Conservation (phyloP, 345 rosid genomes). For the Populus tremula region DNA sequence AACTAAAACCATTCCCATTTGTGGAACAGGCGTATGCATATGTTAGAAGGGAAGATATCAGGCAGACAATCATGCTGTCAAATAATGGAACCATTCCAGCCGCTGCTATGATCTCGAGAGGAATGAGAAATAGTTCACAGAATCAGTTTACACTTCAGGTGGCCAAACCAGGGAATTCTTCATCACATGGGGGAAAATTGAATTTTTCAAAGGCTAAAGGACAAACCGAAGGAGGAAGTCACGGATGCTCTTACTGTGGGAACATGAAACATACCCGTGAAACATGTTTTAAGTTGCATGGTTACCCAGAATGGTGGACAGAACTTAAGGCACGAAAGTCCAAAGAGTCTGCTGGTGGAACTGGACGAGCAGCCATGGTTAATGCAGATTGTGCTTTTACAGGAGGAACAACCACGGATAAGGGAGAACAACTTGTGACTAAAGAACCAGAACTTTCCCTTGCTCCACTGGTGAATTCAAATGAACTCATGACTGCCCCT, state of each 20-base stretch:
- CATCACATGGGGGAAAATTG: rapidly evolving
- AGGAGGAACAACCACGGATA: too few species aligned
- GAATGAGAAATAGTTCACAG: neutral
- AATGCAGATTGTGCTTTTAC: too few species aligned
- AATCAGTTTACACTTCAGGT: too few species aligned
- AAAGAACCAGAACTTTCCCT: neutral
- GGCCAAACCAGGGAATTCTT: too few species aligned
- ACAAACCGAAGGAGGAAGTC: neutral
- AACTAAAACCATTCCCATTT: neutral
- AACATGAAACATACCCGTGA: neutral
- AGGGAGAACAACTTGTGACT: too few species aligned
- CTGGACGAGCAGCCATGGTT: neutral
- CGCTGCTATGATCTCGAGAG: neutral
- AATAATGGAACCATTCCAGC: neutral
- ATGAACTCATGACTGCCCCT: too few species aligned
- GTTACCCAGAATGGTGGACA: neutral
- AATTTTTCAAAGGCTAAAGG: neutral
- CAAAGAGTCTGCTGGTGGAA: neutral
- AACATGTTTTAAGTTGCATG: neutral
- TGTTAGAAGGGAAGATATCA: neutral
- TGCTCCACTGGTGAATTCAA: too few species aligned
- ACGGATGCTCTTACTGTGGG: neutral
- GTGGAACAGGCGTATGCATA: neutral
- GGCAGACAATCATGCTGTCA: neutral
- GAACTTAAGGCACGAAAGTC: neutral